Percentiles rank a stretch among this genome's conserved stretches.
These are phyloP conservation scores for Microcos paniculata DNA, from an alignment of 345 rosid genomes.

Conservation along the genomic window DNA sequence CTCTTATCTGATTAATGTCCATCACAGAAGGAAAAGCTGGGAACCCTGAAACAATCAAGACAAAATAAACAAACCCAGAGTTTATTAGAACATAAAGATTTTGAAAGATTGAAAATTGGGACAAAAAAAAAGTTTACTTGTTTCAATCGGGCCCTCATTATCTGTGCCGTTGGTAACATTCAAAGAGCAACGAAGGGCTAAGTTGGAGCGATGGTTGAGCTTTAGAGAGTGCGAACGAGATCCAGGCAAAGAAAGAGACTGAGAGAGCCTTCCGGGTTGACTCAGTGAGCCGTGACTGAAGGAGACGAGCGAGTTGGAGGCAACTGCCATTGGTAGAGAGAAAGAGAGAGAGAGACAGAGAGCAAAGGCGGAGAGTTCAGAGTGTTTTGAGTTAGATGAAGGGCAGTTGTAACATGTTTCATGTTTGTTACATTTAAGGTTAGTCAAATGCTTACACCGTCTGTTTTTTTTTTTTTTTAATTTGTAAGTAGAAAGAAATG, in stretches of 20 bases:
- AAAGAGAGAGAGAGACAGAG: neutral
- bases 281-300: slow-evolving; percentile 9
- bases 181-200: slow-evolving; percentile 3
- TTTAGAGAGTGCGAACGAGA: slow-evolving; percentile 2
- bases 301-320: neutral
- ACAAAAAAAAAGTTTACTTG: neutral
- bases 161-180: neutral
- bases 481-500: too few species aligned
- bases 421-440: neutral
- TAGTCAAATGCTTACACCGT: neutral
- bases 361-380: neutral
- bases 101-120: neutral
- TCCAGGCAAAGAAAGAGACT: slow-evolving; percentile 8
- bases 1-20: slow-evolving; percentile 88
- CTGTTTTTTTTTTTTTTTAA: too few species aligned
- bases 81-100: slow-evolving; percentile 2
- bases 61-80: neutral
- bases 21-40: slow-evolving; percentile 77
- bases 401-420: neutral
- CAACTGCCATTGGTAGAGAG: slow-evolving; percentile 4
- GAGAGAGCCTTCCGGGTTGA: slow-evolving; percentile 4
- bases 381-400: neutral
- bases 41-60: slow-evolving; percentile 35
- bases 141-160: slow-evolving; percentile 5
- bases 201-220: neutral